A percentile compares a stretch with the other conserved stretches of the same genome.
phyloP scores from a whole-genome alignment of 2,329 filamentous ascomycete species.

The Boeremia lycopersici region DNA sequence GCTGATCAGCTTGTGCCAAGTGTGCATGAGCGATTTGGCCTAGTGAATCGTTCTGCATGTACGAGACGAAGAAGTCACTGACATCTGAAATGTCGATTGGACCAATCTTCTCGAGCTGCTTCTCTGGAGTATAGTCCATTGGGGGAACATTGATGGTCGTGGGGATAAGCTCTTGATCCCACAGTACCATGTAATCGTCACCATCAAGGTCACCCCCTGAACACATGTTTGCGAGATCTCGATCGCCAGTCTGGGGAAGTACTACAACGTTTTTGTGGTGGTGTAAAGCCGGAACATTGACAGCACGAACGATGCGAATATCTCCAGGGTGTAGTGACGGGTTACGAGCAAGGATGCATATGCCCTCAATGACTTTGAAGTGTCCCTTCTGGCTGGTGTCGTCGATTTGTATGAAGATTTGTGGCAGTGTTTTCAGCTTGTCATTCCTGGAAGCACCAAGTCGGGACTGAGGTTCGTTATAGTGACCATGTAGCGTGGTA shows the following conservation, averaged over 20 bases:
- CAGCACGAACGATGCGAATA: slow-evolving; percentile 82
- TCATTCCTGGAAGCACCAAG: slow-evolving; percentile 54
- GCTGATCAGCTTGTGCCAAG: slow-evolving; percentile 73
- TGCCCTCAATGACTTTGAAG: slow-evolving; percentile 71
- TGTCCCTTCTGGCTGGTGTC: slow-evolving; percentile 58
- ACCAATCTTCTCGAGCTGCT: slow-evolving; percentile 61
- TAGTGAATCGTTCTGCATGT: slow-evolving; percentile 89
- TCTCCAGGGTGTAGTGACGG: slow-evolving; percentile 94
- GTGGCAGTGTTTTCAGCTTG: slow-evolving; percentile 62
- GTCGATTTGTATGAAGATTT: slow-evolving; percentile 88
- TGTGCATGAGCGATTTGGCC: slow-evolving; percentile 82
- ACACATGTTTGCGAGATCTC: slow-evolving; percentile 89
- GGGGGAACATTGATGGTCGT: slow-evolving; percentile 71
- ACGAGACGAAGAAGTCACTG: slow-evolving; percentile 83
- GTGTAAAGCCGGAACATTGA: slow-evolving; percentile 73
- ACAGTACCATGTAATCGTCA: slow-evolving; percentile 93
- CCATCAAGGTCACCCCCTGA: slow-evolving; percentile 95
- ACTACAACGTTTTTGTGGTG: slow-evolving; percentile 88
- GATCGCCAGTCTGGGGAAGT: slow-evolving; percentile 80
- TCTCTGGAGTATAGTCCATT: slow-evolving; percentile 74
- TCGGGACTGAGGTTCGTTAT: slow-evolving; percentile 52
- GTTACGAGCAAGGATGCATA: slow-evolving; percentile 87
- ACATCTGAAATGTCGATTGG: slow-evolving; percentile 76
- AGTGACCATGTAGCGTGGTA: slow-evolving; percentile 73
- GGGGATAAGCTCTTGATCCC: slow-evolving; percentile 75